Evolutionary conservation across 106 monocot genomes (phyloP), one percentile per base, ranked within the genome.

Genomic region (Platanthera zijinensis): DNA sequence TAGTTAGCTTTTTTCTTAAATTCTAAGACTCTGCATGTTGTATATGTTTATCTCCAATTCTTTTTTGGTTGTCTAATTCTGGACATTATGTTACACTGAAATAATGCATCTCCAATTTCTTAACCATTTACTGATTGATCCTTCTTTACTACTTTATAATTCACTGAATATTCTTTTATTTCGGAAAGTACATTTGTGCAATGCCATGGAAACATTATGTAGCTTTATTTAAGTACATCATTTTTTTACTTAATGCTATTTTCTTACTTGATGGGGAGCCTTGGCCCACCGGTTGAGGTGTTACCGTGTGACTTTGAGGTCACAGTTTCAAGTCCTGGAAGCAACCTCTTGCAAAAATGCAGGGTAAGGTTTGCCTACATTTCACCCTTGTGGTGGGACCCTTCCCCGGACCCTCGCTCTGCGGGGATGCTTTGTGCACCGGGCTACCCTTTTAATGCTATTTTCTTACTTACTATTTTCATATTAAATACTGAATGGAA

Each of bases 81-180:
- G 11, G n/a, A 11, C 21, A 21, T 11, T 61, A 39, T 39, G 67
- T 10, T 67, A 67, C 30, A 10, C 67, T 67, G 39, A 67, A 67
- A 67, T 61, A 48, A n/a, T 48, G 46, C 14, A 48, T 70, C 15
- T 10, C 48, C 7, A 66, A 18, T 70, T 13, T 14, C 70, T 45
- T 70, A 48, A 48, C 14, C n/a, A 4, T 13, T 32, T 48, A 70
- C n/a, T 8, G 4, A 48, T 28, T 17, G 5, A n/a, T 70, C 17
- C 17, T 47, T 70, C 14, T 70, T 17, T 70, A 46, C 70, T 70
- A 48, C 7, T 70, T 70, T 70, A 39, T 70, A 70, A 48, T 70
- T n/a, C 19, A 25, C 48, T 66, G 47, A 17, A 48, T 70, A 14
- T 70, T 67, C 10, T 67, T 70, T 45, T 68, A 68, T 12, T 45